These are phyloP conservation scores for Diaporthe sp. DNA, from an alignment of 2,329 filamentous ascomycete species.

Conservation along the genomic window DNA sequence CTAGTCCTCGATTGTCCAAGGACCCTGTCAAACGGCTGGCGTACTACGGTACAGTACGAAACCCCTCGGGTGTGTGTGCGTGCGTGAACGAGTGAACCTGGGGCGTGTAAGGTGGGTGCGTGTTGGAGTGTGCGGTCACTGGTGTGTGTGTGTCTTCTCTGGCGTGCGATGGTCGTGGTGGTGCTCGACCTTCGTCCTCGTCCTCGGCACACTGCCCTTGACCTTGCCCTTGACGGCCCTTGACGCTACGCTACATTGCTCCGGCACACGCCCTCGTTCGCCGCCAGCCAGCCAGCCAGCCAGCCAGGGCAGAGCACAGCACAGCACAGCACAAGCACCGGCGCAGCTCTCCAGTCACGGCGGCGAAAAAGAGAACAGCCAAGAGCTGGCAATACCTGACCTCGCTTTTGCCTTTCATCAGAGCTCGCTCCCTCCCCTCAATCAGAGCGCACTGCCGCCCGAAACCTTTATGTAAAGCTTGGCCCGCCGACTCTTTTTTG, in stretches of 20 bases:
- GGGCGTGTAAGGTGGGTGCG: background rate
- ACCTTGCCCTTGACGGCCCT: conserved; percentile 5
- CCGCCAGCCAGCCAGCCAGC: conserved; percentile 18
- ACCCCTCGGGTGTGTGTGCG: background rate
- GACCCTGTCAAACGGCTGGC: conserved; percentile 22
- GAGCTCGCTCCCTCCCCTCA: conserved; percentile 24
- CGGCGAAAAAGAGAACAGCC: conserved; percentile 11
- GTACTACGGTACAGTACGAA: conserved; percentile 17
- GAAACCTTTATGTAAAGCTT: conserved; percentile 32
- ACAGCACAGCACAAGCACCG: background rate
- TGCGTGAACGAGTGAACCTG: background rate
- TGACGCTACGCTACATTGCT: conserved; percentile 17
- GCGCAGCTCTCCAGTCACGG: background rate
- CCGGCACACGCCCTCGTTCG: background rate
- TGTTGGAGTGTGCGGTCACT: background rate
- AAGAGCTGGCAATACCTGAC: conserved; percentile 16
- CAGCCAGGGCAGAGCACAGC: conserved; percentile 5
- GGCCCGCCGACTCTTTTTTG: conserved; percentile 11
- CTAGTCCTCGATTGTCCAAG: conserved; percentile 24
- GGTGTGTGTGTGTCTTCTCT: too few species aligned
- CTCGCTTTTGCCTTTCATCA: conserved; percentile 31
- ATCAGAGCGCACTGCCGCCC: conserved; percentile 1
- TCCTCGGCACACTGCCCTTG: conserved; percentile 23
- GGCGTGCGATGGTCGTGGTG: background rate
- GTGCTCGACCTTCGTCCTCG: background rate